Evolutionary conservation across 2,329 filamentous ascomycete genomes (phyloP), one percentile per base, ranked within the genome.

Genomic region (Piedraia hortae): DNA sequence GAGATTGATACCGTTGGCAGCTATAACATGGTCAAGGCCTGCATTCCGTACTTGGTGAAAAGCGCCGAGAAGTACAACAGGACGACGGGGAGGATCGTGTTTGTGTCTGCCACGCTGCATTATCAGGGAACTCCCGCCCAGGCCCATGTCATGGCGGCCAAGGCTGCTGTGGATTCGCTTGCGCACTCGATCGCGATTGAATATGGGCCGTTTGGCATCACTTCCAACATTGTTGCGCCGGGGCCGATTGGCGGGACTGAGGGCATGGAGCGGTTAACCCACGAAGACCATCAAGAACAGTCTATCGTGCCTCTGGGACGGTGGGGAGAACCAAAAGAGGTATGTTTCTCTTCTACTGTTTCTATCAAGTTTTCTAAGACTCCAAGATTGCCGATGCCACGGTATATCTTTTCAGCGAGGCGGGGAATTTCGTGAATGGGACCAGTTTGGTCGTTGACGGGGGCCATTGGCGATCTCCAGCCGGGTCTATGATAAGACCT

Each of bases 1-100:
- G 85, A 93, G 29, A 97, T 97, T 38, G 85, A 93, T 42, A 70
- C 90, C 3, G 47, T 93, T 16, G 85, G 85, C 14, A 88, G 74
- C 9, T 97, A 73, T 51, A 89, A 93, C 51, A 90, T 78, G 3
- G 57, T 90, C 39, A 93, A 93, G 50, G 78, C 82, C 3, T 85
- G 77, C 1, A 51, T 91, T 15, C 75, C 77, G 0, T 59, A 89
- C 37, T 60, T 97, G 3, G 47, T 77, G 7, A 56, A 63, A 34
- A 88, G 77, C n/a, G 67, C 72, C 1, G 46, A 50, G 15, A 61
- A 59, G 35, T 51, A 67, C 35, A 57, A 48, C 29, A 56, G 57
- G 10, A 71, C 69, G 0, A 72, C 73, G 21, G 78, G 80, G 6
- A 66, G 80, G 26, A 78, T 93, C 39, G 62, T 91, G 37, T 89